Evolutionary conservation across 495 filamentous ascomycete species (phyloP), one percentile per base, ranked within the genome.

Genomic region (Apiosordaria backusii): DNA sequence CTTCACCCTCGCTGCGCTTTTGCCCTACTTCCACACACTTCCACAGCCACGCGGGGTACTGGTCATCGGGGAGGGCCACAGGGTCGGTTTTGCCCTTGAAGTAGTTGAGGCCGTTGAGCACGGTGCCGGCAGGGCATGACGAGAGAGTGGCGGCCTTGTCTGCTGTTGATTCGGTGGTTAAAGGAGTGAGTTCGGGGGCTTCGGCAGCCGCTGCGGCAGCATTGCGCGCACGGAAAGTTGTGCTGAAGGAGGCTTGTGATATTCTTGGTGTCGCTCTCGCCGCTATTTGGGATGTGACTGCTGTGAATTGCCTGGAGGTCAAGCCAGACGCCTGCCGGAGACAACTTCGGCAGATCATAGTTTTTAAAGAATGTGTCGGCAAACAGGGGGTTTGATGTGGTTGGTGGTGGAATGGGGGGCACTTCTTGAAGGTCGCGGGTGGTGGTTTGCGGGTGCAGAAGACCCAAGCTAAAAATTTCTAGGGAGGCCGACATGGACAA

Each of bases 11-110:
- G 10, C 69, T 74, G 1, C 68, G 71, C 50, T 82, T 83, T 71
- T 83, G 82, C 69, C 79, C 74, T 74, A 84, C 79, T 19, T 86
- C 85, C 24, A 97, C 79, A 68, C 93, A 85, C 0, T 73, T 78
- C 95, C 95, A 99, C 62, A 99, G 79, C 95, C 95, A 99, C 15
- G 81, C 84, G 18, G 95, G 95, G 80, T 99, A 99, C 63, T 92
- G 93, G 35, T 84, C 79, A 75, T 99, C 95, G 62, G 89, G 84
- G 71, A 87, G 80, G 27, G 95, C 95, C 13, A 96, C 69, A 0
- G 87, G 87, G 73, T 92, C 88, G 50, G 83, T 83, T 67, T 74
- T 77, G 63, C 79, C 80, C 81, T 97, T 97, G 72, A 96, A 80
- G 80, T 95, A 97, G 76, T 92, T 96, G 67, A 99, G 82, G 6